Conservation (phyloP, 2,329 filamentous ascomycete species). For the Zasmidium citrigriseum region DNA sequence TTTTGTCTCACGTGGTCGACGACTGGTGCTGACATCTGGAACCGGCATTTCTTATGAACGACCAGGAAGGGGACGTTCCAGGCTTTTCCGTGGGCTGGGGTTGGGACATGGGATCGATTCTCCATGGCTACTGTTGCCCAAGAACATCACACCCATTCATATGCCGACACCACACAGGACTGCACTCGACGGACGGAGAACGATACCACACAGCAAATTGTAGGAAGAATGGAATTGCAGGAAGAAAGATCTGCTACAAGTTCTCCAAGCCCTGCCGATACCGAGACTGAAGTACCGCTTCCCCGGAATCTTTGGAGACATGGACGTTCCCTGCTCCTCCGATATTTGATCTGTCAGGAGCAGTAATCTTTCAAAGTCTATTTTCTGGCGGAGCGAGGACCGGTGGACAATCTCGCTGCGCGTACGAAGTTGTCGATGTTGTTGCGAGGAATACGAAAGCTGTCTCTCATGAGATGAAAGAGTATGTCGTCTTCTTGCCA, state of each 20-base stretch:
- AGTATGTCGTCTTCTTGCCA: too few species aligned
- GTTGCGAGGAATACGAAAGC: too few species aligned
- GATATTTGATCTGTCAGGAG: slow-evolving; percentile 1
- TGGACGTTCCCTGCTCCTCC: background rate
- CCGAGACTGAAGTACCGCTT: background rate
- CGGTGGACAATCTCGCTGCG: background rate
- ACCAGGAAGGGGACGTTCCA: background rate
- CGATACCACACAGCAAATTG: too few species aligned
- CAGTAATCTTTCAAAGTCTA: slow-evolving; percentile 2
- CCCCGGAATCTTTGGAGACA: background rate
- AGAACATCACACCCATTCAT: too few species aligned
- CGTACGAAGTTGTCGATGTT: too few species aligned
- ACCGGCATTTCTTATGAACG: background rate
- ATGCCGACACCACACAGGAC: too few species aligned
- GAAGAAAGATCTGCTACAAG: too few species aligned
- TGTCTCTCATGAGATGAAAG: too few species aligned
- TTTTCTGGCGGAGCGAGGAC: background rate
- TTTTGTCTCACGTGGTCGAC: too few species aligned
- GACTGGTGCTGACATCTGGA: background rate
- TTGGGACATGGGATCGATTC: background rate
- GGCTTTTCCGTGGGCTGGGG: background rate
- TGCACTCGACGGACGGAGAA: too few species aligned
- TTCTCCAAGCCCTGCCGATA: too few species aligned
- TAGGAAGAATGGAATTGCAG: too few species aligned
- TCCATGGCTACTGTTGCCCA: background rate